phyloP scores from a whole-genome alignment of 2,329 filamentous ascomycete genomes.

The Aspergillus unguis region DNA sequence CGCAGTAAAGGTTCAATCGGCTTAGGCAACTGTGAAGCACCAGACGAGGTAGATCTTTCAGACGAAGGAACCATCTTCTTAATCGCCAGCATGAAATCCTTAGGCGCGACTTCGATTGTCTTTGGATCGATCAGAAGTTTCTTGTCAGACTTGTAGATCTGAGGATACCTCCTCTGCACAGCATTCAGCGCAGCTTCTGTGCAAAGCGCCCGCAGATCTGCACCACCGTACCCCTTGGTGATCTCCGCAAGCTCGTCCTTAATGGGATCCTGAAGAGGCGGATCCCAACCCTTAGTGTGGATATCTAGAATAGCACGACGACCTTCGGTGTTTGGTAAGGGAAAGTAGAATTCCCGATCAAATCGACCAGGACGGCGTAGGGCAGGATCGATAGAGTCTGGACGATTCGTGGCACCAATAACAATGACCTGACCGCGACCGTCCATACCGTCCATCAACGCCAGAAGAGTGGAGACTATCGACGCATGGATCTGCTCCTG shows the following conservation, averaged over 20 bases:
- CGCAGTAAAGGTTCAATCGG: conserved; percentile 77
- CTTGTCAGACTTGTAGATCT: conserved; percentile 87
- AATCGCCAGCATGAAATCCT: conserved; percentile 95
- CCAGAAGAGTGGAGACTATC: conserved; percentile 90
- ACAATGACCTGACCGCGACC: conserved; percentile 97
- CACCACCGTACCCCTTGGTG: conserved; percentile 95
- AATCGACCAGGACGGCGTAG: conserved; percentile 90
- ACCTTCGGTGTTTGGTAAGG: conserved; percentile 75
- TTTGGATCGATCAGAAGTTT: conserved; percentile 85
- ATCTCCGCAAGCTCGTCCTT: conserved; percentile 77
- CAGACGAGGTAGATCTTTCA: conserved; percentile 81
- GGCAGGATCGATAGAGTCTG: conserved; percentile 95
- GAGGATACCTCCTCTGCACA: conserved; percentile 91
- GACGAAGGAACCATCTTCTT: conserved; percentile 97
- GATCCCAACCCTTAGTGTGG: conserved; percentile 90
- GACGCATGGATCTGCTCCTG: conserved; percentile 98
- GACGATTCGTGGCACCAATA: conserved; percentile 96
- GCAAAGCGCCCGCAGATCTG: conserved; percentile 87
- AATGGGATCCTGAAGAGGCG: conserved; percentile 68
- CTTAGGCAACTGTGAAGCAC: conserved; percentile 74
- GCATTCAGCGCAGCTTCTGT: conserved; percentile 95
- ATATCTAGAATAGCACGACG: conserved; percentile 89
- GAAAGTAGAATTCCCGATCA: conserved; percentile 97
- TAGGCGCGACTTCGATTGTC: conserved; percentile 80
- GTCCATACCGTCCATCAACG: conserved; percentile 97